Evolutionary conservation across 805 yeast genomes (phyloP), one percentile per base, ranked within the genome.

Genomic region (Teunomyces cretensis): DNA sequence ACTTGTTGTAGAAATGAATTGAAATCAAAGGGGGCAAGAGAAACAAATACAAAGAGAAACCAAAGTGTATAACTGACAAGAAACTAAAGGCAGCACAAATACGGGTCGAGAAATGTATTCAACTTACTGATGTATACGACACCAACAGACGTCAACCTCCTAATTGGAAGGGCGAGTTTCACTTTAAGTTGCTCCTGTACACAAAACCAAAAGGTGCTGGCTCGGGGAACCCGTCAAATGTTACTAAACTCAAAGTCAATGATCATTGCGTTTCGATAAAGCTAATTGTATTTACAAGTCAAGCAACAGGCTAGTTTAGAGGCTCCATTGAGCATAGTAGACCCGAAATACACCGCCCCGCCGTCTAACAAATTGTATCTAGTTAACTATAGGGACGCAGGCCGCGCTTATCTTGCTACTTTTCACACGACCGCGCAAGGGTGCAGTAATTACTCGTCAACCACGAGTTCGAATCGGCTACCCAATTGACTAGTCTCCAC

Each of bases 381-480:
- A 31, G n/a, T 8, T 31, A 31, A 13, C 11, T 3, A 9, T 11
- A 35, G 16, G 38, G 7, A 35, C 15, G 28, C 22, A 6, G 22
- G 38, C 12, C 22, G 38, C 38, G 28, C 38, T 35, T 35, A 35
- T 35, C 38, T 22, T 22, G 13, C 22, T 35, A 9, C 28, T 11
- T 22, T 35, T 19, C 28, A 35, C 38, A 35, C 38, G 38, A 35
- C 38, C 38, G n/a, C 28, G 38, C 28, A 35, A 35, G 28, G 16
- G 14, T 35, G 17, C 38, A 35, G 7, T 13, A 13, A 13, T 31
- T 26, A 11, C 12, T 26, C 28, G 12, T 8, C 28, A 26, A 26
- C 12, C 28, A 26, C 28, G 28, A 26, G 12, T 11, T 26, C 28
- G 12, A 26, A 26, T 26, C 12, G 13, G 35, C 13, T 9, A 12